Percentiles rank a stretch among this genome's conserved stretches.
phyloP scores from a whole-genome alignment of 495 filamentous ascomycete genomes.

The Melanomma pulvis-pyrius region DNA sequence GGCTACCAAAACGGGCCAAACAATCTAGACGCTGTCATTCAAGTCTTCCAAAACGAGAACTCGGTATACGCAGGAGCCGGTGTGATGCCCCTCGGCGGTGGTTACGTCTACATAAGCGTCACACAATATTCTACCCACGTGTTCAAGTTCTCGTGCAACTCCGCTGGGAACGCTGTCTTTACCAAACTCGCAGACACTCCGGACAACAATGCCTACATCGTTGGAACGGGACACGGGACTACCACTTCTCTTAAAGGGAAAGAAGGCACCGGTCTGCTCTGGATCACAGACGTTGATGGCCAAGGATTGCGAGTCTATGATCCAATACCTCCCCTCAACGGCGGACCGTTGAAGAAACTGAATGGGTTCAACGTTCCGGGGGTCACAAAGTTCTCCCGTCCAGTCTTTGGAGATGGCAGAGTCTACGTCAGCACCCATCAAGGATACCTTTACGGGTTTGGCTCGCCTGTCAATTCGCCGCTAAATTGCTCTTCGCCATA shows the following conservation, averaged over 20 bases:
- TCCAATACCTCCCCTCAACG: constrained; percentile 43
- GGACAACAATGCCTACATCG: constrained; percentile 45
- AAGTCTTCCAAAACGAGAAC: constrained; percentile 46
- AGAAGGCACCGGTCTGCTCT: constrained; percentile 47
- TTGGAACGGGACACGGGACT: constrained; percentile 49
- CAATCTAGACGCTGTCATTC: constrained; percentile 49
- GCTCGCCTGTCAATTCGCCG: constrained; percentile 36
- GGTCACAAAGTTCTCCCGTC: constrained; percentile 52
- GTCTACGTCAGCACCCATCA: constrained; percentile 47
- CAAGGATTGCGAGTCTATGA: constrained; percentile 50
- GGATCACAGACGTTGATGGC: constrained; percentile 47
- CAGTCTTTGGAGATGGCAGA: constrained; percentile 53
- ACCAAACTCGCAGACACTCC: constrained; percentile 44
- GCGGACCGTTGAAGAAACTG: constrained; percentile 45
- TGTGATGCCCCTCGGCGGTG: constrained; percentile 53
- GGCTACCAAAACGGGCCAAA: constrained; percentile 52
- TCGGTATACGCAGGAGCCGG: constrained; percentile 54
- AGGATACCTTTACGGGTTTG: constrained; percentile 48
- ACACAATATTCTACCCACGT: constrained; percentile 32
- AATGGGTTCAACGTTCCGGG: constrained; percentile 45
- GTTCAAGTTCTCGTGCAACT: constrained; percentile 47
- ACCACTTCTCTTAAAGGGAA: constrained; percentile 50
- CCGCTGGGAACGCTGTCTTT: constrained; percentile 46
- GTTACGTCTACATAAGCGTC: constrained; percentile 54
- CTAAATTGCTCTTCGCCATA: constrained; percentile 40